These are phyloP conservation scores for Fonsecaea multimorphosa DNA, from an alignment of 2,329 filamentous ascomycete genomes.

Conservation along the genomic window DNA sequence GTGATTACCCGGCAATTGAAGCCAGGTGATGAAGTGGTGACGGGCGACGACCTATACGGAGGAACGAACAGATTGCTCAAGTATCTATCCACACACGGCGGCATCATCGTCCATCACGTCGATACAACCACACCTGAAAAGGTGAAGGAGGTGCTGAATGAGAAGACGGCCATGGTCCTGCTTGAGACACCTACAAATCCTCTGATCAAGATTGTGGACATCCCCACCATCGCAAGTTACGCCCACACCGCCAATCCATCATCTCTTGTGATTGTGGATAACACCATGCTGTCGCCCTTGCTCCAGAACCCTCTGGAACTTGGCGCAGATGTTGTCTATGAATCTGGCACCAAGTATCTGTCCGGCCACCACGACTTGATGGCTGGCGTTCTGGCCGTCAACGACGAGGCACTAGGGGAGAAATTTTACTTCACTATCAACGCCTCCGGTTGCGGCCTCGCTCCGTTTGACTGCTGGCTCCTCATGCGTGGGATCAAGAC, in stretches of 20 bases:
- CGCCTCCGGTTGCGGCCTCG: constrained; percentile 88
- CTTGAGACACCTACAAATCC: constrained; percentile 97
- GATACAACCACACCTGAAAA: constrained; percentile 82
- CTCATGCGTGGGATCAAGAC: constrained; percentile 97
- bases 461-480: constrained; percentile 94
- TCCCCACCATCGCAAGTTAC: constrained; percentile 75
- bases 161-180: constrained; percentile 92
- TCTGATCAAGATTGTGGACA: constrained; percentile 96
- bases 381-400: constrained; percentile 94
- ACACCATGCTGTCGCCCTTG: constrained; percentile 98
- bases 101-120: constrained; percentile 93
- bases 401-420: constrained; percentile 79
- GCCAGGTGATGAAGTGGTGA: constrained; percentile 95
- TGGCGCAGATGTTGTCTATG: constrained; percentile 94
- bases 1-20: constrained; percentile 90
- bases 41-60: constrained; percentile 95
- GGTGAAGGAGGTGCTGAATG: constrained; percentile 71
- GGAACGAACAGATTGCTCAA: constrained; percentile 93
- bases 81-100: constrained; percentile 85
- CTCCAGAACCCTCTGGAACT: constrained; percentile 92
- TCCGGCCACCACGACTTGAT: constrained; percentile 99
- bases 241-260: constrained; percentile 78
- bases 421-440: constrained; percentile 98
- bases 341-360: constrained; percentile 96
- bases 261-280: constrained; percentile 90